A percentile compares a stretch with the other conserved stretches of the same genome.
phyloP scores from a whole-genome alignment of 805 yeast genomes.

The Zygoascus bituminiphila region DNA sequence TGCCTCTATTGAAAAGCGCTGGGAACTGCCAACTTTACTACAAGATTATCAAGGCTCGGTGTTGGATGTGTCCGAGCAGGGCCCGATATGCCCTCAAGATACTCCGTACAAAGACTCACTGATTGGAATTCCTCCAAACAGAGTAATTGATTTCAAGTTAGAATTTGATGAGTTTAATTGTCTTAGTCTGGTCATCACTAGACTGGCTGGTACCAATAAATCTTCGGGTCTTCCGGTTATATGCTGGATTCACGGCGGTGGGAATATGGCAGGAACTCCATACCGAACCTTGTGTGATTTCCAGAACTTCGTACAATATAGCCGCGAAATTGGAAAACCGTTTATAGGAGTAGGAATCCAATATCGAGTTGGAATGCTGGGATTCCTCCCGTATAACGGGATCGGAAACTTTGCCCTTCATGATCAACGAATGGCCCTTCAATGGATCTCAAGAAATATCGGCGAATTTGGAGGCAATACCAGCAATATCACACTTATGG shows the following conservation, averaged over 20 bases:
- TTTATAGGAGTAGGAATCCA: not conserved
- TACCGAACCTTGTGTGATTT: slow-evolving; percentile 13
- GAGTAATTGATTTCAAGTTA: slow-evolving; percentile 16
- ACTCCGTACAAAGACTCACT: slow-evolving; percentile 13
- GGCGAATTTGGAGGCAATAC: slow-evolving; percentile 41
- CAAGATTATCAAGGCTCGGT: slow-evolving; percentile 6
- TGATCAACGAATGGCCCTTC: slow-evolving; percentile 41
- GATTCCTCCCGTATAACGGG: not conserved
- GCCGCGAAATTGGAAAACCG: not conserved
- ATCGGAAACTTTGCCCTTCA: slow-evolving; percentile 36
- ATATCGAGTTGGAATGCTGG: slow-evolving; percentile 3
- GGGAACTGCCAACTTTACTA: not conserved
- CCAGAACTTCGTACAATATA: not conserved
- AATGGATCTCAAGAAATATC: slow-evolving; percentile 40
- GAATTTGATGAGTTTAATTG: slow-evolving; percentile 26
- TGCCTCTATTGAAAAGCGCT: not conserved
- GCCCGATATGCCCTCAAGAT: slow-evolving; percentile 18
- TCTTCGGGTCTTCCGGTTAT: slow-evolving; percentile 28
- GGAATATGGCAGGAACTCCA: slow-evolving; percentile 29
- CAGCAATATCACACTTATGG: slow-evolving; percentile 35
- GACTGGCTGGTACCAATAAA: slow-evolving; percentile 14
- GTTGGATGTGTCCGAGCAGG: slow-evolving; percentile 14
- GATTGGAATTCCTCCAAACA: slow-evolving; percentile 18
- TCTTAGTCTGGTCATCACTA: slow-evolving; percentile 25
- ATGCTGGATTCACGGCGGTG: slow-evolving; percentile 35